A percentile compares a stretch with the other conserved stretches of the same genome.
phyloP scores from a whole-genome alignment of 805 yeast species.

The Saccharomycopsis amapae region DNA sequence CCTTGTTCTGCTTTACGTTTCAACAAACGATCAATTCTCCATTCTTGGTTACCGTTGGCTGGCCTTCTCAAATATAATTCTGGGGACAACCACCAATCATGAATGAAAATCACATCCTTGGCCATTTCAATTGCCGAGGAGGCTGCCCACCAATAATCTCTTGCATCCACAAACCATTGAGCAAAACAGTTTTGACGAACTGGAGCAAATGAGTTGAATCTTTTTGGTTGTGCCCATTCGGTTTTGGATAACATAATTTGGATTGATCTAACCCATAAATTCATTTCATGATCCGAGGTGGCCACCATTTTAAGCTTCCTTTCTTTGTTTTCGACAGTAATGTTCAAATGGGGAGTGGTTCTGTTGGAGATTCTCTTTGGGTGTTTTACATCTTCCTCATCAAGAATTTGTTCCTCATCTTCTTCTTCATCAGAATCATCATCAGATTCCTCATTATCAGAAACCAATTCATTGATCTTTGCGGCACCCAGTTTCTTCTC shows the following conservation, averaged over 20 bases:
- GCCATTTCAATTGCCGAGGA: conserved; percentile 92
- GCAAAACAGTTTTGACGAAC: conserved; percentile 78
- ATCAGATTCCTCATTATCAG: conserved; percentile 35
- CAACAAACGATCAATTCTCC: conserved; percentile 82
- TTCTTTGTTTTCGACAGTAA: conserved; percentile 63
- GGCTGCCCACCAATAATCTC: conserved; percentile 96
- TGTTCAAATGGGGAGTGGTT: conserved; percentile 43
- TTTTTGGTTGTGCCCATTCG: conserved; percentile 62
- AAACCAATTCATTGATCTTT: conserved; percentile 28
- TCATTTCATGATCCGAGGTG: conserved; percentile 54
- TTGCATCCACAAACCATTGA: conserved; percentile 94
- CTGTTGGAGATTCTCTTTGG: background rate
- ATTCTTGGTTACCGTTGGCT: conserved; percentile 89
- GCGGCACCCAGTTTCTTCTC: conserved; percentile 26
- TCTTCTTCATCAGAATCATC: conserved; percentile 38
- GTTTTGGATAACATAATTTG: conserved; percentile 59
- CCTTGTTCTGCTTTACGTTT: conserved; percentile 91
- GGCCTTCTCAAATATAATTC: conserved; percentile 91
- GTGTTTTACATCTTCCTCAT: conserved; percentile 2
- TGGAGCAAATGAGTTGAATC: conserved; percentile 93
- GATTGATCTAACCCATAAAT: conserved; percentile 71
- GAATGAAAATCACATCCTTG: conserved; percentile 84
- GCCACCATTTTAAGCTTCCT: conserved; percentile 70
- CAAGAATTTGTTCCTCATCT: conserved; percentile 31
- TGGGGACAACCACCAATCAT: conserved; percentile 98